Evolutionary conservation across 2,329 filamentous ascomycete species (phyloP).

Genomic region (Monosporascus sp.): DNA sequence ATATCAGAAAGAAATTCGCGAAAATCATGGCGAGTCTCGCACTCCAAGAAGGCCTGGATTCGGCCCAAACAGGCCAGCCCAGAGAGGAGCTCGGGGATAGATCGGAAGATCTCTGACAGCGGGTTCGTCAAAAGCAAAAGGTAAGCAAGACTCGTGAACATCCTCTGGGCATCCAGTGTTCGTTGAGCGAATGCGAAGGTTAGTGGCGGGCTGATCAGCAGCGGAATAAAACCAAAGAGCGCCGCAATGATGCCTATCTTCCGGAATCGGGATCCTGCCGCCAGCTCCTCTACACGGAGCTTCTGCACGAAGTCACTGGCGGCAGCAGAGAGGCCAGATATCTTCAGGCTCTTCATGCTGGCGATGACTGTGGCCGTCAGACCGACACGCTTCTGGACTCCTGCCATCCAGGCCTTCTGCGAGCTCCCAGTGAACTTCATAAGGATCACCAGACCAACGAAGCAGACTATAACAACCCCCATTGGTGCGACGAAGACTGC

Average conservation of each 20-base stretch:
- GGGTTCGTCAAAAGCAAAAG: conserved; percentile 15
- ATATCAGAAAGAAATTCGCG: conserved; percentile 4
- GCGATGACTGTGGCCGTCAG: conserved; percentile 29
- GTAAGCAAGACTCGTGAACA: conserved; percentile 5
- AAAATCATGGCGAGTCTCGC: conserved; percentile 22
- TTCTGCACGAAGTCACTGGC: conserved; percentile 25
- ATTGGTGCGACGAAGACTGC: conserved; percentile 41
- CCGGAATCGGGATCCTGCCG: conserved; percentile 29
- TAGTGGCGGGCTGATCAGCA: conserved; percentile 17
- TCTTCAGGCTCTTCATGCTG: conserved; percentile 37
- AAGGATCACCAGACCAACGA: conserved; percentile 13
- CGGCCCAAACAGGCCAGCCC: conserved; percentile 35
- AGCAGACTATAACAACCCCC: conserved; percentile 29
- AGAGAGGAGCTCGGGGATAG: conserved; percentile 31
- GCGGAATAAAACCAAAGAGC: conserved; percentile 18
- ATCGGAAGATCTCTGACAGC: conserved; percentile 33
- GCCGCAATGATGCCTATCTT: conserved; percentile 29
- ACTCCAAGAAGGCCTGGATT: conserved; percentile 32
- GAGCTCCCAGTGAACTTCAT: conserved; percentile 15
- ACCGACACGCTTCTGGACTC: conserved; percentile 26
- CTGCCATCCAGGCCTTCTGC: conserved; percentile 29
- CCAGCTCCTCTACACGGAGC: conserved; percentile 31
- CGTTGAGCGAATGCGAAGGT: conserved; percentile 26
- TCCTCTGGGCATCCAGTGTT: conserved; percentile 19
- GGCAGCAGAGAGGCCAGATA: conserved; percentile 29